Base-by-base conservation (phyloP, 768 basidiomycete genomes). In the Hypholoma fasciculare region DNA sequence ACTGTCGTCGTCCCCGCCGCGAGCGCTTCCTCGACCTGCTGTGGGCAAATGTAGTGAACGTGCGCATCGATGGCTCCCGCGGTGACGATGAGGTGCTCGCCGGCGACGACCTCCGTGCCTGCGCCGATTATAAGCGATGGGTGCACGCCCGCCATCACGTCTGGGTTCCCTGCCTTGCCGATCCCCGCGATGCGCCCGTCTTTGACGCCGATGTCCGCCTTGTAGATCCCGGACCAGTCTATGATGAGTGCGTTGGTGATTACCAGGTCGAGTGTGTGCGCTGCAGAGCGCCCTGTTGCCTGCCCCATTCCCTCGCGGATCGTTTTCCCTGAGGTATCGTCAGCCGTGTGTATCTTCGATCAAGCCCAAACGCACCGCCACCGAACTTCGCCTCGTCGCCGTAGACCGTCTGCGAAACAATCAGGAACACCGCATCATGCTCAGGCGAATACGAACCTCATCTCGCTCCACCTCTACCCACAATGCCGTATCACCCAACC, bases 331-430 rank as follows among this genome's bases (percentile, higher is more conserved):
- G 61, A 11, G n/a, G 48, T 44, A 20, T 52, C 46, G 40, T 66
- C 14, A 63, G 42, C 39, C 55, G 39, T 38, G 61, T 58, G 23
- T 3, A 47, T 16, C 48, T 47, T 14, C 17, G 8, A 19, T 43
- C 0, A 5, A 53, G 40, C 19, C 23, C 19, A 48, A 42, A 59
- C 74, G 61, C 65, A 87, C 94, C 96, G 67, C 95, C 96, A 7
- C 97, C 97, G 65, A 99, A 99, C 74, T 98, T 98, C 75, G 92
- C 90, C 74, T 98, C 96, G 58, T 98, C 96, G 1, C 96, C 97
- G 68, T 97, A 96, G 3, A 86, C 77, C 4, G 96, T 91, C 87
- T 92, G 57, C 30, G 2, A 34, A 26, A 60, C 54, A 14, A 4
- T 37, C 9, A 13, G 8, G 1, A 56, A 51, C 49, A 23, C 11